Evolutionary conservation across 1,284 basidiomycete genomes (phyloP).

Genomic region (Spongiforma sp.): DNA sequence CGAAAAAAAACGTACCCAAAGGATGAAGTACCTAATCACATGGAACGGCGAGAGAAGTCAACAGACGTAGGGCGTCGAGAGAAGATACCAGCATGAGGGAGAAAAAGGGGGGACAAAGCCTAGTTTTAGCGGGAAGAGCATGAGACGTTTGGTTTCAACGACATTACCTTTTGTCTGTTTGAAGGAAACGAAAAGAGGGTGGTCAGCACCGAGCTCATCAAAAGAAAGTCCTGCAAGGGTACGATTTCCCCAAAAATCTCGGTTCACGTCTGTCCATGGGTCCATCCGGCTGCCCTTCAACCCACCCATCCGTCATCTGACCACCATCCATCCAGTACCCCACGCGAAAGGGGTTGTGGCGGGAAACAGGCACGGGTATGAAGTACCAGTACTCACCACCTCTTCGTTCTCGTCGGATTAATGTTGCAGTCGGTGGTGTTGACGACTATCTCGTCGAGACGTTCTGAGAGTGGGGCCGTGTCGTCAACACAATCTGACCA

Average conservation of each 20-base stretch:
- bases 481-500: too few relatives aligned
- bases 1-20: conserved; percentile 68
- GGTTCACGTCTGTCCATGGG: conserved; percentile 21
- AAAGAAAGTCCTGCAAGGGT: neutral
- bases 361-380: neutral
- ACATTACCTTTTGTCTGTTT: conserved; percentile 78
- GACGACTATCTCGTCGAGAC: conserved; percentile 35
- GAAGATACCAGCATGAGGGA: too few relatives aligned
- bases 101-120: too few relatives aligned
- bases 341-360: too few relatives aligned
- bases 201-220: conserved; percentile 32
- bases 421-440: conserved; percentile 28
- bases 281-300: neutral
- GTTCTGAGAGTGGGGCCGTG: too few relatives aligned
- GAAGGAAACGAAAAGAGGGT: conserved; percentile 31
- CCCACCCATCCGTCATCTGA: conserved; percentile 34
- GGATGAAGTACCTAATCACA: conserved; percentile 82
- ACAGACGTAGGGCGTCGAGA: neutral
- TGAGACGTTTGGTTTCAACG: conserved; percentile 21
- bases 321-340: neutral
- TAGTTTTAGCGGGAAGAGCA: neutral
- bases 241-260: conserved; percentile 33
- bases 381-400: conserved; percentile 38
- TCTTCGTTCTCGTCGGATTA: conserved; percentile 47
- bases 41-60: neutral